Base-by-base conservation (phyloP, 495 filamentous ascomycete genomes). In the Penicillium desertorum region DNA sequence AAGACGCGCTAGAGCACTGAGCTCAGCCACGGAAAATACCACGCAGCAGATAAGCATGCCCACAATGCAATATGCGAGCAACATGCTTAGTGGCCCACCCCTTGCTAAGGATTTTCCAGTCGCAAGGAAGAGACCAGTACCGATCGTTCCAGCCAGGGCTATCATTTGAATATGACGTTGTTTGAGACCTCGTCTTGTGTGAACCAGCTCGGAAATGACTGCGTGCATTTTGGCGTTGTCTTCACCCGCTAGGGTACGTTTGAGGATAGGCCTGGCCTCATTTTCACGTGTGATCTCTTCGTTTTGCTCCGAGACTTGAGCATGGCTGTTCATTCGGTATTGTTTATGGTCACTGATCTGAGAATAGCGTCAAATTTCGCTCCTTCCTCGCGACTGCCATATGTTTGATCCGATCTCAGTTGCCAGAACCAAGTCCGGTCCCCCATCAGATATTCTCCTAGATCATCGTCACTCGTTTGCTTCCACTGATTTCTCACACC, bases 31-130 rank as follows among this genome's bases (percentile, higher is more conserved):
- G 1, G 63, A 55, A 17, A 72, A 50, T 3, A 61, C 54, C 16
- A 72, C 66, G 20, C 57, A 44, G 12, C 46, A 63, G 17, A 67
- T 60, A 5, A 61, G 25, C 9, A 67, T n/a, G 2, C 68, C 70
- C 44, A 67, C 54, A 17, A 69, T 51, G 4, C 48, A 4, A 51
- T 71, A 72, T 11, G 57, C 69, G 34, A 72, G 52, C 48, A 72
- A 61, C 12, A 61, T 58, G 5, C 84, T 78, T 5, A 72, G 84
- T 27, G 89, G 89, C 2, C 86, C 86, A 51, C 78, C 81, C 54
- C 75, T 71, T 27, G 82, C 79, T 27, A 87, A 73, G 14, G 83
- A 78, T 43, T 77, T 68, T 45, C 84, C 84, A 41, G 83, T 85
- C 44, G 58, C 55, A 5, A 71, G 62, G 14, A 69, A 69, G 12